These are phyloP conservation scores for Ciborinia camelliae DNA, from an alignment of 2,329 filamentous ascomycete genomes.

Conservation along the genomic window DNA sequence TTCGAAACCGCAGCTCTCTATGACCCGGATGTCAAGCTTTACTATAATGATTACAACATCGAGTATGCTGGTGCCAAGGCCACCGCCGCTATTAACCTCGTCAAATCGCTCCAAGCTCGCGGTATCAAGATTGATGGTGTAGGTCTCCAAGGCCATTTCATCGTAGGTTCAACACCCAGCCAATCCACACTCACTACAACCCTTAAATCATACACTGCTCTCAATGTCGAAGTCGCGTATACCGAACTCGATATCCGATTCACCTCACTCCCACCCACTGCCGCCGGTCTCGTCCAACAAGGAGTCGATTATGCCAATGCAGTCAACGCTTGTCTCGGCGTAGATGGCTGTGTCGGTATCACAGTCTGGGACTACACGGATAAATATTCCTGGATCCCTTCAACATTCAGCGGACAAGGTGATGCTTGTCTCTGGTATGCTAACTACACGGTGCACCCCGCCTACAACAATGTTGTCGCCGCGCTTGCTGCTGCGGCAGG, in stretches of 20 bases:
- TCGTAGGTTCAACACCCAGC: conserved; percentile 51
- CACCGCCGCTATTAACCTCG: conserved; percentile 43
- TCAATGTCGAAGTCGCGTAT: conserved; percentile 56
- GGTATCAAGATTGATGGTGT: conserved; percentile 60
- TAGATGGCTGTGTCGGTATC: conserved; percentile 32
- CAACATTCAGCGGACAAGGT: conserved; percentile 42
- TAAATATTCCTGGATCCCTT: conserved; percentile 43
- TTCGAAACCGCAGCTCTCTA: conserved; percentile 32
- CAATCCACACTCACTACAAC: conserved; percentile 45
- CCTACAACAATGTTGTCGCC: conserved; percentile 41
- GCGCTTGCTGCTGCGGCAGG: conserved; percentile 31
- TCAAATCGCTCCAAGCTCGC: conserved; percentile 46
- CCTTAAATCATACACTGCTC: conserved; percentile 50
- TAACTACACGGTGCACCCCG: conserved; percentile 44
- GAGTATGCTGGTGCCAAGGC: conserved; percentile 52
- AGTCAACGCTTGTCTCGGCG: conserved; percentile 30
- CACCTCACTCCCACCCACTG: conserved; percentile 44
- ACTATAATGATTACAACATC: conserved; percentile 59
- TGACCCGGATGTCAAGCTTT: conserved; percentile 33
- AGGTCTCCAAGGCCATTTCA: conserved; percentile 60
- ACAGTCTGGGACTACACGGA: conserved; percentile 37
- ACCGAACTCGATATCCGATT: conserved; percentile 62
- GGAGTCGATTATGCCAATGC: conserved; percentile 45
- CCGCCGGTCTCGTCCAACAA: conserved; percentile 45
- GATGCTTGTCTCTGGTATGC: conserved; percentile 44